Evolutionary conservation across 257 asterid genomes (phyloP), one percentile per base, ranked within the genome.

Genomic region (Penstemon davidsonii): DNA sequence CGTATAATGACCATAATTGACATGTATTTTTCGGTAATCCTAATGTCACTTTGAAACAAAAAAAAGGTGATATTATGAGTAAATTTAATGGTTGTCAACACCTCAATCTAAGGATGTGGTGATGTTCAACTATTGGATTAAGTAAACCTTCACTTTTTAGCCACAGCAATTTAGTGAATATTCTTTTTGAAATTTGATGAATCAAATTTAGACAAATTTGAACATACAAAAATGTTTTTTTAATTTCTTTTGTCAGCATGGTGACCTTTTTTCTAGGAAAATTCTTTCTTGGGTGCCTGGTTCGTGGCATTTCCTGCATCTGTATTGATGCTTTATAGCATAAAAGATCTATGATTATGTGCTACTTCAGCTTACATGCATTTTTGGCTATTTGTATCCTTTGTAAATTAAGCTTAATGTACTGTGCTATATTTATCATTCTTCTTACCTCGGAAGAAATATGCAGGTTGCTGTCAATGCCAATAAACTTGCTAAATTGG

Each of bases 391-490:
- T 25, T 25, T 25, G 56, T 15, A 54, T 19, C 43, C 39, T n/a
- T 33, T 51, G 39, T 11, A 53, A 55, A 12, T 18, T 50, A 40
- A 50, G 11, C 68, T 36, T 44, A 36, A 13, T 36, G 0, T 45
- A 19, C 45, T 55, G 13, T 71, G 43, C 33, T n/a, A 42, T 42
- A 4, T 71, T 64, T 57, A 39, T 58, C 56, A 25, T 42, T 51
- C 13, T 62, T 13, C 63, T 71, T 49, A 69, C 58, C 7, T 56
- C 59, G 46, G 41, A 65, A 66, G 41, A 61, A 74, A 55, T 61
- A 52, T 79, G 70, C 81, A 92, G 98, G 96, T 85, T 67, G 98
- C 90, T 45, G 81, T 82, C 76, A 84, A 92, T 77, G 96, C 96
- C 73, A 92, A 88, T 76, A 86, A 88, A 76, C 91, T 92, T 68